Evolutionary conservation across 768 basidiomycete species (phyloP).

Genomic region (Suillus lakei): DNA sequence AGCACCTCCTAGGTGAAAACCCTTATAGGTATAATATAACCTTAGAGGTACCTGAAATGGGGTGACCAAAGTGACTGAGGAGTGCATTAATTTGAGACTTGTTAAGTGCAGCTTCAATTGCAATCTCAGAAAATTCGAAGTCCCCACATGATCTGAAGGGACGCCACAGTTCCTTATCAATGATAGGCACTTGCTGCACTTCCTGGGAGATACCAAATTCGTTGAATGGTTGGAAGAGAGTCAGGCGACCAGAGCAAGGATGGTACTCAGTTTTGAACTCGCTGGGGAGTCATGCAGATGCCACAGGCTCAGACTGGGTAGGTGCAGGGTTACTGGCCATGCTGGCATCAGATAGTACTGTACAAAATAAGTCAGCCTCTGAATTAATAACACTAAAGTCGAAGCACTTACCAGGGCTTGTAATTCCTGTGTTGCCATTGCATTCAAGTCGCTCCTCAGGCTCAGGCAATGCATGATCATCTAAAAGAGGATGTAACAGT

Average conservation of each 20-base stretch:
- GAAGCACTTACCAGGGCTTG: neutral
- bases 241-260: conserved; percentile 18
- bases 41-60: neutral
- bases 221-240: conserved; percentile 18
- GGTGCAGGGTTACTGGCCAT: neutral
- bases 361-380: neutral
- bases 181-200: neutral
- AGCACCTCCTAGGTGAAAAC: neutral
- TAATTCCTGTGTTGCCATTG: neutral
- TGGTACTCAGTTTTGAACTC: conserved; percentile 33
- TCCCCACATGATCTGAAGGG: conserved; percentile 12
- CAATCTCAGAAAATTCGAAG: conserved; percentile 18
- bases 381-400: neutral
- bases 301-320: too few relatives aligned
- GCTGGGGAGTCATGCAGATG: neutral
- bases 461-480: neutral
- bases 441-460: neutral
- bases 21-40: neutral
- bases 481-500: too few relatives aligned
- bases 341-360: conserved; percentile 2
- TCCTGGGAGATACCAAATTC: conserved; percentile 13
- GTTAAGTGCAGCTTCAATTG: conserved; percentile 17
- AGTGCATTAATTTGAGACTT: conserved; percentile 11
- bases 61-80: conserved; percentile 4
- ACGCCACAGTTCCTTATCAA: conserved; percentile 14